Base-by-base conservation (phyloP, 768 basidiomycete species). In the Lentinula edodes region DNA sequence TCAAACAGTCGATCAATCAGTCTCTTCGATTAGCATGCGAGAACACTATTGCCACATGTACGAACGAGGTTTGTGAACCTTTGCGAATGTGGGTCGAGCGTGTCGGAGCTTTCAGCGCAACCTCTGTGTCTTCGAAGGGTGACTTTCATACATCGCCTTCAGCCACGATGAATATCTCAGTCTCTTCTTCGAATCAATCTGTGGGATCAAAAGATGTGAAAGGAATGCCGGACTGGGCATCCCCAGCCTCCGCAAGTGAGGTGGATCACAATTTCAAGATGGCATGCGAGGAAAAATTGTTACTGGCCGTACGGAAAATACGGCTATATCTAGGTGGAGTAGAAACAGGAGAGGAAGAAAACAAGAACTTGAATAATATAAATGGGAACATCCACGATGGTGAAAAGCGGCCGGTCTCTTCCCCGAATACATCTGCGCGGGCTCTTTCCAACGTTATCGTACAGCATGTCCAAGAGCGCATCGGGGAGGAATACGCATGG, bases 311-410 rank as follows among this genome's bases (percentile, higher is more conserved):
- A 16, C 78, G 72, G 10, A 80, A 86, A 59, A 73, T 97, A 69
- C 77, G 82, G 67, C 66, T 92, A 61, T 98, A 95, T 71, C 80
- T 99, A 7, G 87, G 88, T 67, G 90, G 95, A 66, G 83, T 85
- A 61, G 78, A 87, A 61, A 93, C 93, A 5, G 90, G 90, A 36
- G 77, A 77, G 16, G 45, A 59, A 50, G 42, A 42, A 41, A 13
- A 18, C 18, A 59, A 36, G 42, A 48, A 46, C 32, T n/a, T 32
- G 18, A 20, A 23, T 35, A 43, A 38, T 41, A 38, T 35, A 36
- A 7, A 48, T 41, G 48, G 36, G 15, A 35, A 18, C 8, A 38
- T 32, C n/a, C 58, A 32, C 35, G 58, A 59, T 48, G 48, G 45
- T 42, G 45, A 9, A 15, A 48, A 59, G 4, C 7, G 10, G 16